A percentile compares a stretch with the other conserved stretches of the same genome.
These are phyloP conservation scores for Cladophialophora carrionii DNA, from an alignment of 2,329 filamentous ascomycete species.

Conservation along the genomic window DNA sequence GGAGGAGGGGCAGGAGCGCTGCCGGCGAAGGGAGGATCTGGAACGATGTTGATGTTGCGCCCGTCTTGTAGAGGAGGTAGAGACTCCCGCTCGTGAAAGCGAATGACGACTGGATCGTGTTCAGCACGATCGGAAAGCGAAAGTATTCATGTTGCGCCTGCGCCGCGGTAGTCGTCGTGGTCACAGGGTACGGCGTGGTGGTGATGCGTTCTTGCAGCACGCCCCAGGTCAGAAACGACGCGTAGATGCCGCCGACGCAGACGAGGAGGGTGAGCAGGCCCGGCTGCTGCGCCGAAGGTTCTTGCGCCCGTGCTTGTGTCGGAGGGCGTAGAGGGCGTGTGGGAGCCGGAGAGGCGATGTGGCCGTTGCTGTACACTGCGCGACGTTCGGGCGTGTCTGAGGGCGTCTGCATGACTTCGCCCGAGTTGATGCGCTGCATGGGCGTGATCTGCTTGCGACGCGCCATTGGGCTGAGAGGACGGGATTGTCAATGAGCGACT, in stretches of 20 bases:
- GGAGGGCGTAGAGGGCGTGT: neutral
- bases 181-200: conserved; percentile 71
- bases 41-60: conserved; percentile 46
- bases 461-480: conserved; percentile 58
- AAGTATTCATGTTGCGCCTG: conserved; percentile 67
- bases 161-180: conserved; percentile 49
- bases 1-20: conserved; percentile 76
- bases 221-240: conserved; percentile 94
- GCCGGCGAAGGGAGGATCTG: conserved; percentile 73
- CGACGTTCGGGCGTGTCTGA: conserved; percentile 42
- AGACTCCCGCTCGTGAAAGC: conserved; percentile 78
- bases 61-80: conserved; percentile 73
- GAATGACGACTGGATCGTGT: conserved; percentile 91
- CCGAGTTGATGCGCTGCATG: conserved; percentile 67
- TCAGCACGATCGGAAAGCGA: conserved; percentile 91
- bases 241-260: conserved; percentile 94
- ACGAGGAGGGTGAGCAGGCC: conserved; percentile 76
- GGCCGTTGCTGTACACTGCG: conserved; percentile 43
- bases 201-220: conserved; percentile 97
- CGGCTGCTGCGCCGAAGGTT: conserved; percentile 44
- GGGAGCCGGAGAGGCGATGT: conserved; percentile 29
- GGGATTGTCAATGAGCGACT: conserved; percentile 24
- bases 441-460: conserved; percentile 70
- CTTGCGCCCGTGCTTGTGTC: neutral
- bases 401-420: conserved; percentile 60